Base-by-base conservation (phyloP, 176 grass and related monocot species). In the Panicum miliaceum region DNA sequence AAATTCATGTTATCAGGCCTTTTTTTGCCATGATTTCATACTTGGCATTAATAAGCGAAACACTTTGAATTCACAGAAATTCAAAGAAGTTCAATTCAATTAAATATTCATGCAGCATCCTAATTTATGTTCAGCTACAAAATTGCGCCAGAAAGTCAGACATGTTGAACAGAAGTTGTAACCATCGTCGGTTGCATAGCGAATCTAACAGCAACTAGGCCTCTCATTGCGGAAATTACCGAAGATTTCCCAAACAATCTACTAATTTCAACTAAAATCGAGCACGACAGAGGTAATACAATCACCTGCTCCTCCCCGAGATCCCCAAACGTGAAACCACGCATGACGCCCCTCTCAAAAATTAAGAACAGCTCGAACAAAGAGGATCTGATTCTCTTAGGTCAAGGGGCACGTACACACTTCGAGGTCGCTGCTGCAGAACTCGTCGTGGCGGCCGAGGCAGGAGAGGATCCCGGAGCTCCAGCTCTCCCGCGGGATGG, bases 361-460 rank as follows among this genome's bases (percentile, higher is more conserved):
- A 66, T 56, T 46, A 40, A 15, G 50, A n/a, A 46, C 36, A 42
- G 25, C 52, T 46, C 3, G 37, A 68, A 32, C 50, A 1, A 27
- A 42, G 66, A 68, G 54, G 50, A 88, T 68, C 47, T 3, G 26
- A 48, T 73, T 64, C 27, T 40, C 29, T 41, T 15, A 53, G 77
- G 6, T 7, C 14, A 10, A 70, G n/a, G 23, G 18, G 23, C 20
- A 93, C 95, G 38, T 91, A 98, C 95, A 98, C 25, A 98, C 95
- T 95, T 98, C 95, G 45, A 98, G 26, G 85, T 98, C 95, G 91
- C 95, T 98, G 95, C 95, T 95, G 75, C 88, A 90, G 90, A 98
- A 95, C 77, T 93, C 87, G 63, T 98, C 95, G 76, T 90, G 86
- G 64, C 92, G 91, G 42, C 95, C 92, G 23, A 93, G 62, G 90